These are phyloP conservation scores for Penicillium brasilianum DNA, from an alignment of 2,329 filamentous ascomycete species.

Conservation along the genomic window DNA sequence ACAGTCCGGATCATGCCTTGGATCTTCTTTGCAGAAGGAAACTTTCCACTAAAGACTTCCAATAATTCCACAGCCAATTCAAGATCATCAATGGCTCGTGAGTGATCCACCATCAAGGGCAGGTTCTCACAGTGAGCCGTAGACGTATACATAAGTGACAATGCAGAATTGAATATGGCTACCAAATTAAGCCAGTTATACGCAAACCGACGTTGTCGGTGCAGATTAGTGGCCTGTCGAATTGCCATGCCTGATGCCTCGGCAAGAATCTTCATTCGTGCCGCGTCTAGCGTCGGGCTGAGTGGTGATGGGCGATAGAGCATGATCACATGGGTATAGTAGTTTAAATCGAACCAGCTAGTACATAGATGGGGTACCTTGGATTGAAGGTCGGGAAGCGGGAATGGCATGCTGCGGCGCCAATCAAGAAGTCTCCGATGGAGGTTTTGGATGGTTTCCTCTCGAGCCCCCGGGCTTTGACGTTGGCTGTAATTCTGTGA, in stretches of 20 bases:
- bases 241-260: conserved; percentile 51
- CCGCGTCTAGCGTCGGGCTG: conserved; percentile 44
- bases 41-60: conserved; percentile 30
- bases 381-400: conserved; percentile 45
- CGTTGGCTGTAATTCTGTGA: neutral
- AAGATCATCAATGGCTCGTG: conserved; percentile 27
- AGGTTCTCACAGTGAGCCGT: conserved; percentile 45
- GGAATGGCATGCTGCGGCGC: conserved; percentile 54
- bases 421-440: conserved; percentile 52
- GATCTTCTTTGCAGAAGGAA: conserved; percentile 31
- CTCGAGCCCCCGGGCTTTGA: conserved; percentile 30
- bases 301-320: conserved; percentile 54
- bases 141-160: conserved; percentile 53
- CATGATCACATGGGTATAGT: conserved; percentile 53
- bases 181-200: conserved; percentile 53
- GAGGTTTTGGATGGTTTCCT: conserved; percentile 41
- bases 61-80: conserved; percentile 30
- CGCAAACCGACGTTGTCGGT: conserved; percentile 48
- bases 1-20: conserved; percentile 29
- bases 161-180: conserved; percentile 48
- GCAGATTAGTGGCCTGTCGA: conserved; percentile 48
- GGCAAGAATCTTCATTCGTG: conserved; percentile 45
- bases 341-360: conserved; percentile 57
- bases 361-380: conserved; percentile 52
- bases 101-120: conserved; percentile 21